Percentiles rank a stretch among this genome's conserved stretches.
phyloP scores from a whole-genome alignment of 2,329 filamentous ascomycete genomes.

The Phoma sp. region DNA sequence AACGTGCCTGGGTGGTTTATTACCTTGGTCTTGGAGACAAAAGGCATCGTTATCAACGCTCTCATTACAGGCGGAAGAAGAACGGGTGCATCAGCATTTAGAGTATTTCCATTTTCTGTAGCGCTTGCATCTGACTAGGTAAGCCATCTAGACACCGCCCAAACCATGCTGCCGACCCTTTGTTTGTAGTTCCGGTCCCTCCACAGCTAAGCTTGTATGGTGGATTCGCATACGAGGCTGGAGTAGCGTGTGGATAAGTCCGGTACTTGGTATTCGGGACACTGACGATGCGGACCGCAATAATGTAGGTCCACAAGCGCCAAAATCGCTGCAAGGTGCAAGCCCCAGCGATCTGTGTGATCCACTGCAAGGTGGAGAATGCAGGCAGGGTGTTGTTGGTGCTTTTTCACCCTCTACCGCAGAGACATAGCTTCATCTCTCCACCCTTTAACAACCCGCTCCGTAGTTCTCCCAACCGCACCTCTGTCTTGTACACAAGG shows the following conservation, averaged over 20 bases:
- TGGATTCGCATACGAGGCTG: slow-evolving; percentile 2
- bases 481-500: slow-evolving; percentile 40
- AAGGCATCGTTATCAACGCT: not conserved
- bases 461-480: slow-evolving; percentile 32
- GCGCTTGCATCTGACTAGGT: not conserved
- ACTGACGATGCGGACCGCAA: not conserved
- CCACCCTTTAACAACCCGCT: slow-evolving; percentile 34
- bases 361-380: too few species aligned
- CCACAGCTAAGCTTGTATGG: too few species aligned
- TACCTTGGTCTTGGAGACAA: not conserved
- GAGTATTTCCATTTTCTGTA: not conserved
- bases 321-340: not conserved
- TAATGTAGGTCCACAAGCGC: not conserved
- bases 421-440: slow-evolving; percentile 44
- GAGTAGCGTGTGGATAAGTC: not conserved
- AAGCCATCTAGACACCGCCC: not conserved
- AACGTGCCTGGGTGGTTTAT: too few species aligned
- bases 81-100: not conserved
- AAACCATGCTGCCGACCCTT: too few species aligned
- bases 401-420: slow-evolving; percentile 17
- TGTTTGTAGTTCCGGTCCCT: not conserved
- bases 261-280: not conserved
- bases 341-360: not conserved
- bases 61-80: not conserved
- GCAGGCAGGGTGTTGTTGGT: not conserved